Evolutionary conservation across 1,139 yeast genomes (phyloP), one percentile per base, ranked within the genome.

Genomic region (Yamadazyma kanchanaburiensis): DNA sequence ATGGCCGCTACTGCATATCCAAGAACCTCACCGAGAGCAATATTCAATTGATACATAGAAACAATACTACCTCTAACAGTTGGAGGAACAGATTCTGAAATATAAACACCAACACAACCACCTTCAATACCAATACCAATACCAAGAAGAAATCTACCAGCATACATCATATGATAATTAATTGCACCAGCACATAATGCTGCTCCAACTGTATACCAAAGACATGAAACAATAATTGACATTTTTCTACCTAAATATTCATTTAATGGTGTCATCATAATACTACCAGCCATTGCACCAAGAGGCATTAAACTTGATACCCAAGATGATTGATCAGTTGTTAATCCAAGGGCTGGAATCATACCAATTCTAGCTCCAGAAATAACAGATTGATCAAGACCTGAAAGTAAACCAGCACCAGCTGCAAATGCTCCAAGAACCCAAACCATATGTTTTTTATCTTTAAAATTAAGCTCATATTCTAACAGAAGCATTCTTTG

Each of bases 61-160:
- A 74, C 79, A 28, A 75, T 49, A 33, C 63, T 61, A 40, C 83
- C 83, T 51, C 83, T 66, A 11, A 70, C 68, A 26, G 55, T 59
- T 3, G 77, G 68, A 5, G 79, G 79, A 22, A 76, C 76, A 29
- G 74, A 70, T 45, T 77, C 84, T 4, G 78, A 63, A 29, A 74
- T 66, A 42, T 75, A 75, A 29, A 73, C 64, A 42, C 77, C 76
- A 31, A 74, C 77, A 42, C 74, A 70, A 25, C 77, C 78, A 47
- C 79, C 76, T 51, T 74, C 80, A 24, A 74, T 64, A 34, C 80
- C 79, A 23, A 74, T 69, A 40, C 80, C 80, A 19, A 71, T 49
- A 35, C 80, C 80, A 16, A 74, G 53, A 24, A 72, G 40, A 38
- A 74, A 69, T 40, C 80, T 59, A 18, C 78, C 79, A 21, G 77